Evolutionary conservation across 441 rosid genomes (phyloP).

Genomic region (Erysimum pusillum): DNA sequence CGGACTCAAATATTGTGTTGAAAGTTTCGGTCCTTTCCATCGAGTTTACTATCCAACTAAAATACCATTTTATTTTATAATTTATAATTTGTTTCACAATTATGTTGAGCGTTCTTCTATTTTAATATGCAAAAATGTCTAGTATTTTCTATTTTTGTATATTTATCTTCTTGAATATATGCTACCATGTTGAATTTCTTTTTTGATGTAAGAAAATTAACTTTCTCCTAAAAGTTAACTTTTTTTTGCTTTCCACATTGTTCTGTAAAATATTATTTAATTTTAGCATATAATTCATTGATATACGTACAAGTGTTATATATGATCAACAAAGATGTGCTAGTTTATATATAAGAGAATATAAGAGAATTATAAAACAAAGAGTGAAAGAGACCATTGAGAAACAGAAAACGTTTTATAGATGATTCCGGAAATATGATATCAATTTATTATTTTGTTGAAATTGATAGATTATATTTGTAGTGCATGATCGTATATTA

Average conservation of each 20-base stretch:
- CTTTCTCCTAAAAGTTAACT: no score
- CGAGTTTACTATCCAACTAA: constrained; percentile 29
- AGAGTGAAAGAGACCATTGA: constrained; percentile 4
- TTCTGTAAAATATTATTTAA: no score
- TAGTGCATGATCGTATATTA: neutral
- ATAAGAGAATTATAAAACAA: neutral
- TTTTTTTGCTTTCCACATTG: no score
- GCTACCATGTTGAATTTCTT: no score
- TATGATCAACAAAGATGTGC: constrained; percentile 4
- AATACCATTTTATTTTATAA: neutral
- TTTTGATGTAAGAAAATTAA: no score
- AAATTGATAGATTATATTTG: neutral
- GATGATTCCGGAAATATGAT: neutral
- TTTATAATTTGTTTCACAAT: no score
- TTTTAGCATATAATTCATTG: neutral
- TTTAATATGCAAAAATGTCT: no score
- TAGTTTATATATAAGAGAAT: no score
- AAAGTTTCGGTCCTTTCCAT: constrained; percentile 3
- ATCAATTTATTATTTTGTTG: neutral
- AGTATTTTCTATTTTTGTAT: neutral
- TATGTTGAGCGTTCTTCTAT: no score
- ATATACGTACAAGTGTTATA: neutral
- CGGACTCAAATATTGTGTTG: constrained; percentile 7
- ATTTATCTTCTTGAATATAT: no score
- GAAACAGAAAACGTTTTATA: constrained; percentile 9